Evolutionary conservation across 805 yeast species (phyloP).

Genomic region (Saccharomycopsis sp.): DNA sequence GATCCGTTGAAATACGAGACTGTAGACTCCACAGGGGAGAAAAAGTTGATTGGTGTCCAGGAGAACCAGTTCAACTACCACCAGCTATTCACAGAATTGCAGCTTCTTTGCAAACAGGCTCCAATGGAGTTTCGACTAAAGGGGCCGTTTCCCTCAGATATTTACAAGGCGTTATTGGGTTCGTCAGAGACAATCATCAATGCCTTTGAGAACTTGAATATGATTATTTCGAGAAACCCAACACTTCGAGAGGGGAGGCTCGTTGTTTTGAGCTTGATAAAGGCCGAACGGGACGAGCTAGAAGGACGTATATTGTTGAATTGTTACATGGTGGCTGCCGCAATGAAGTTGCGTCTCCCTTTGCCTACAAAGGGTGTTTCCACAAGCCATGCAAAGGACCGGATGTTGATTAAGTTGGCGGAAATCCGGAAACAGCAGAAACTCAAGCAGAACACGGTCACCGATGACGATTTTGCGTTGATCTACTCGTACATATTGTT

Average conservation of each 20-base stretch:
- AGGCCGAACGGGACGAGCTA: constrained; percentile 56
- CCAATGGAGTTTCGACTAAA: constrained; percentile 69
- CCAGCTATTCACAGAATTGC: constrained; percentile 52
- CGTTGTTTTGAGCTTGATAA: constrained; percentile 47
- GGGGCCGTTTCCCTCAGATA: constrained; percentile 56
- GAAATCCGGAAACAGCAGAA: constrained; percentile 41
- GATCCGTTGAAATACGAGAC: constrained; percentile 53
- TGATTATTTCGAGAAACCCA: constrained; percentile 60
- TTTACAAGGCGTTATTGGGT: constrained; percentile 44
- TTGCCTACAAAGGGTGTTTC: constrained; percentile 72
- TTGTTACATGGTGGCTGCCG: constrained; percentile 73
- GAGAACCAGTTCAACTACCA: constrained; percentile 31
- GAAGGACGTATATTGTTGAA: constrained; percentile 67
- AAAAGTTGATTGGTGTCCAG: constrained; percentile 14
- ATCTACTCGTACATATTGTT: constrained; percentile 71
- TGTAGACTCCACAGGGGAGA: background rate
- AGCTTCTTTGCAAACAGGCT: constrained; percentile 56
- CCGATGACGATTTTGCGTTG: constrained; percentile 70
- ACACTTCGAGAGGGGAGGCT: constrained; percentile 34
- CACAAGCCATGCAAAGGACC: constrained; percentile 64
- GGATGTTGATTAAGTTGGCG: constrained; percentile 58
- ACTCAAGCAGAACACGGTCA: constrained; percentile 29
- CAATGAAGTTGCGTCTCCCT: constrained; percentile 69
- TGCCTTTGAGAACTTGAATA: constrained; percentile 65
- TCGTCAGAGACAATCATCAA: constrained; percentile 63